These are phyloP conservation scores for Plenodomus lindquistii DNA, from an alignment of 2,329 filamentous ascomycete species.

Conservation along the genomic window DNA sequence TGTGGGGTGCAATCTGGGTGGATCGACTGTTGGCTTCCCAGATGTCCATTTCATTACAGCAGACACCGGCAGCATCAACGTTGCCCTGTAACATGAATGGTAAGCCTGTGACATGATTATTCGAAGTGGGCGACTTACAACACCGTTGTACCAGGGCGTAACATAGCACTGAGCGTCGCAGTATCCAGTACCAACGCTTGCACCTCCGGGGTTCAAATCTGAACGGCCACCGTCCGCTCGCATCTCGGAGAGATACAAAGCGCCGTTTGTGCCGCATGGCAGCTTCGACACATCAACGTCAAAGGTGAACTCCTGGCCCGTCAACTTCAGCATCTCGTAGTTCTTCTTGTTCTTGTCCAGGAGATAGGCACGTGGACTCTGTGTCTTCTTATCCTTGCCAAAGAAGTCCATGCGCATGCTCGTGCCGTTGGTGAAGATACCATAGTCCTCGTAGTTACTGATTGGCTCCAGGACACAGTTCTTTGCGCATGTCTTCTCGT, in stretches of 20 bases:
- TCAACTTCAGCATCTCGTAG: slow-evolving; percentile 68
- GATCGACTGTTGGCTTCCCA: slow-evolving; percentile 58
- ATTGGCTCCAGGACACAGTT: slow-evolving; percentile 63
- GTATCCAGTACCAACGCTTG: slow-evolving; percentile 66
- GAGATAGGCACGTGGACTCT: slow-evolving; percentile 64
- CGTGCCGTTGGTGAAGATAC: slow-evolving; percentile 55
- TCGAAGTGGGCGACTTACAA: slow-evolving; percentile 28
- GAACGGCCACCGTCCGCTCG: slow-evolving; percentile 42
- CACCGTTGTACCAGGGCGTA: slow-evolving; percentile 44
- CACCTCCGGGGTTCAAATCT: slow-evolving; percentile 53
- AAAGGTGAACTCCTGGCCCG: slow-evolving; percentile 72
- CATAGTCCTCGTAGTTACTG: slow-evolving; percentile 57
- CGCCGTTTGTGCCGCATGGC: slow-evolving; percentile 48
- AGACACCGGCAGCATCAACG: slow-evolving; percentile 50
- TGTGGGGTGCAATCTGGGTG: slow-evolving; percentile 54
- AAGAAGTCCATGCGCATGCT: slow-evolving; percentile 53
- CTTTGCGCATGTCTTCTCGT: slow-evolving; percentile 54
- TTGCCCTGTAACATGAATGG: slow-evolving; percentile 49
- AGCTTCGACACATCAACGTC: slow-evolving; percentile 63
- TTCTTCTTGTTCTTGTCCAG: slow-evolving; percentile 61
- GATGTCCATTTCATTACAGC: slow-evolving; percentile 61
- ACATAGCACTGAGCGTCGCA: slow-evolving; percentile 51
- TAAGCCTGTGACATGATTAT: slow-evolving; percentile 19
- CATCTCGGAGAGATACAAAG: slow-evolving; percentile 48
- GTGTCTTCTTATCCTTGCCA: slow-evolving; percentile 38